Percentiles rank a stretch among this genome's conserved stretches.
Conservation (phyloP, 345 rosid genomes). For the Ailanthus altissimus region DNA sequence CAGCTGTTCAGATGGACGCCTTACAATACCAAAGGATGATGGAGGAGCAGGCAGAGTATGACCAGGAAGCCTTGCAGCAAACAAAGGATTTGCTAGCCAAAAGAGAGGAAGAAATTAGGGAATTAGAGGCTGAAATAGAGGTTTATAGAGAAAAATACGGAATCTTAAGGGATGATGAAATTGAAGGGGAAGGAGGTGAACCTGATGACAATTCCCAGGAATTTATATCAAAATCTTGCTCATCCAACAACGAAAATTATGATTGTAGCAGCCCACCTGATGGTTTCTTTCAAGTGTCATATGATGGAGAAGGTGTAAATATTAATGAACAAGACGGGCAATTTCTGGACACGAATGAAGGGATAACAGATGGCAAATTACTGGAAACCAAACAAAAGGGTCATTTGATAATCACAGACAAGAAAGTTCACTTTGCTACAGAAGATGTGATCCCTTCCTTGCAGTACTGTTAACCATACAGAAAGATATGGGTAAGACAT, state of each 20-base stretch:
- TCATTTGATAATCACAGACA: constrained; percentile 27
- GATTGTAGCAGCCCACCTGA: constrained; percentile 20
- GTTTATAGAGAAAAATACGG: constrained; percentile 63
- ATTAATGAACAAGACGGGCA: constrained; percentile 11
- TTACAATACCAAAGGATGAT: constrained; percentile 96
- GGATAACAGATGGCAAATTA: constrained; percentile 16
- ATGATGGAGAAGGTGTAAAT: constrained; percentile 21
- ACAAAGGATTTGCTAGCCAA: constrained; percentile 48
- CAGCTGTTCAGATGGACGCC: constrained; percentile 96
- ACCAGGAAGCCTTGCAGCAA: constrained; percentile 78
- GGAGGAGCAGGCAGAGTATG: constrained; percentile 97
- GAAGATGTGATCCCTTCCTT: constrained; percentile 26
- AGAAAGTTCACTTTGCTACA: constrained; percentile 24
- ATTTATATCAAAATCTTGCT: constrained; percentile 16
- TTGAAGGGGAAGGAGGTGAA: constrained; percentile 26
- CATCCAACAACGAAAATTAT: constrained; percentile 29
- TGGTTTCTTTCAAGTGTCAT: constrained; percentile 25
- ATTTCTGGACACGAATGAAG: constrained; percentile 19
- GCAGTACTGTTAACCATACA: constrained; percentile 16
- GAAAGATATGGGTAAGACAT: constrained; percentile 41
- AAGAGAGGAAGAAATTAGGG: constrained; percentile 63
- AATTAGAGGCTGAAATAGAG: constrained; percentile 64
- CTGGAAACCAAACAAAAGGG: constrained; percentile 9
- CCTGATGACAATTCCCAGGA: constrained; percentile 32
- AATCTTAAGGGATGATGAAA: constrained; percentile 39